Evolutionary conservation across 345 rosid genomes (phyloP).

Genomic region (Nasturtium officinale): DNA sequence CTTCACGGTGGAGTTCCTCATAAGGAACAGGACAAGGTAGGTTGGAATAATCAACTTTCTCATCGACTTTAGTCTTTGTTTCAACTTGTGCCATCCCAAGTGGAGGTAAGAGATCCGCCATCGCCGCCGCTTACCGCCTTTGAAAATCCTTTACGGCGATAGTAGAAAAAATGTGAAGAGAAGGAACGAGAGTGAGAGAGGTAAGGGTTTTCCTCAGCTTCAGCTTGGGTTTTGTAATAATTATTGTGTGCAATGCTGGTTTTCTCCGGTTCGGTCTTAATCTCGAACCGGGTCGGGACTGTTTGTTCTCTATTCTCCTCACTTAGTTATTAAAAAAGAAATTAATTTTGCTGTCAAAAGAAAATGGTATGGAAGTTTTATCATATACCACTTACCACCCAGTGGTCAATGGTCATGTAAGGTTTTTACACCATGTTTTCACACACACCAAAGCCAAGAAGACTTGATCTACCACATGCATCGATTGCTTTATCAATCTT

Average conservation of each 20-base stretch:
- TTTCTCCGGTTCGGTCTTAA: conserved; percentile 23
- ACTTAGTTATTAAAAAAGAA: neutral
- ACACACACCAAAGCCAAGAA: neutral
- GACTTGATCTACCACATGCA: neutral
- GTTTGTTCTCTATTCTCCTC: conserved; percentile 7
- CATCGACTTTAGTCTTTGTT: conserved; percentile 44
- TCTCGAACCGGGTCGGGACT: conserved; percentile 20
- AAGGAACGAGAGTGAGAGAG: neutral
- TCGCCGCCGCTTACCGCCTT: conserved; percentile 40
- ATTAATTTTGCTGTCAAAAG: neutral
- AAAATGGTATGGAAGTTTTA: neutral
- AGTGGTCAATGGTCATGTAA: neutral
- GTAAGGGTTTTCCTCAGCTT: conserved; percentile 34
- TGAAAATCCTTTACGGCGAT: conserved; percentile 32
- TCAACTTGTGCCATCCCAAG: conserved; percentile 41
- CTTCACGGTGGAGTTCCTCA: conserved; percentile 94
- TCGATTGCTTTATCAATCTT: conserved; percentile 7
- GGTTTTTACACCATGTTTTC: neutral
- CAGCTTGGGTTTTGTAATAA: conserved; percentile 40
- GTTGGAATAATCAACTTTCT: conserved; percentile 69
- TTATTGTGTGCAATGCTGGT: neutral
- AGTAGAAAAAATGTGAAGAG: conserved; percentile 16
- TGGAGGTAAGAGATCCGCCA: conserved; percentile 63
- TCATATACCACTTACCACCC: neutral
- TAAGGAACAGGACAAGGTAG: conserved; percentile 92